These are phyloP conservation scores for Cicer cuneatum DNA, from an alignment of 306 rosid species.

Conservation along the genomic window DNA sequence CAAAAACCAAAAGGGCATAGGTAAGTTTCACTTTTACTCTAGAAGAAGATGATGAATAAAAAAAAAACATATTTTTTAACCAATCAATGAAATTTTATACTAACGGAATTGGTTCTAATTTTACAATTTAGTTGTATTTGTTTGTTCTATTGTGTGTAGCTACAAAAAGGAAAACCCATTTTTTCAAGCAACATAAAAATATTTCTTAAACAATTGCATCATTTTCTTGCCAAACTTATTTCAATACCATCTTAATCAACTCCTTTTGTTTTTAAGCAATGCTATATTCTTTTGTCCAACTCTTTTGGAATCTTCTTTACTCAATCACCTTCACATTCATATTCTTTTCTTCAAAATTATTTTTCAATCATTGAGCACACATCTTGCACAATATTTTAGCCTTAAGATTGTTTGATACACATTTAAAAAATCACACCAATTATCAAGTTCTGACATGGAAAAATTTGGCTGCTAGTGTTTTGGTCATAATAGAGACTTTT, in stretches of 20 bases:
- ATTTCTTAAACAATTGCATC: constrained; percentile 37
- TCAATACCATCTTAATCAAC: constrained; percentile 44
- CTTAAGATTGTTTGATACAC: neutral
- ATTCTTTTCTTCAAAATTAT: constrained; percentile 46
- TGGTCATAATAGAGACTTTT: constrained; percentile 35
- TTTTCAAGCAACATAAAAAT: constrained; percentile 44
- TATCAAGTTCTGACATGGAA: constrained; percentile 38
- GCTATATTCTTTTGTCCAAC: constrained; percentile 5
- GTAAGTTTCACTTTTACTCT: constrained; percentile 17
- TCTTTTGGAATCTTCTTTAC: constrained; percentile 47
- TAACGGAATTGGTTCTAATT: constrained; percentile 29
- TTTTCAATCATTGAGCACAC: constrained; percentile 45
- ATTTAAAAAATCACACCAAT: constrained; percentile 35
- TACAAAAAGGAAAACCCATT: constrained; percentile 29
- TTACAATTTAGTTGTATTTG: constrained; percentile 26
- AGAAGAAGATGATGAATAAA: neutral
- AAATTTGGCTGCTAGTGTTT: constrained; percentile 41
- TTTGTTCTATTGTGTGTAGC: constrained; percentile 25
- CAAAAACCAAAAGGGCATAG: constrained; percentile 23
- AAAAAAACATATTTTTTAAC: neutral
- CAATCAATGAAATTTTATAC: neutral
- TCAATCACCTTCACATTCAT: constrained; percentile 41
- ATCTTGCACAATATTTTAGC: neutral
- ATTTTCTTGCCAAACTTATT: constrained; percentile 39
- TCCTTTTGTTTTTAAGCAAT: constrained; percentile 47